A percentile compares a stretch with the other conserved stretches of the same genome.
Conservation (phyloP, 2,329 filamentous ascomycete species). For the Diaporthe velutina region DNA sequence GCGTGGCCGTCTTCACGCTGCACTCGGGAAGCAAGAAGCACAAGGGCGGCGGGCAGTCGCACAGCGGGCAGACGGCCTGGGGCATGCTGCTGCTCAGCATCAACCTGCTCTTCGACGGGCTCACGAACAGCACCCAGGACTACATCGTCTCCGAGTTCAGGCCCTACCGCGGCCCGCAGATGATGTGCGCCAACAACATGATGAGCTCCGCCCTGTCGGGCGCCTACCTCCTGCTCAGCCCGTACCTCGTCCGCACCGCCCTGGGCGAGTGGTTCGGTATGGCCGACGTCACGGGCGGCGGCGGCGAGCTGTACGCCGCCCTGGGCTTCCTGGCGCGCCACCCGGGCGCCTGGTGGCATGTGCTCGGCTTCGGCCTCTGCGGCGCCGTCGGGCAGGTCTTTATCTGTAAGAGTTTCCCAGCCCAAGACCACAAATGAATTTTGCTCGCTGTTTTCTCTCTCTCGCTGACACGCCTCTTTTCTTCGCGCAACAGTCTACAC, state of each 20-base stretch:
- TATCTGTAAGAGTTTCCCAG: slow-evolving; percentile 75
- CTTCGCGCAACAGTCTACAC: slow-evolving; percentile 77
- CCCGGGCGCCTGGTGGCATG: slow-evolving; percentile 86
- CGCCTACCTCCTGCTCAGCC: slow-evolving; percentile 81
- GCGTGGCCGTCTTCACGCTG: slow-evolving; percentile 95
- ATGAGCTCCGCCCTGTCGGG: slow-evolving; percentile 85
- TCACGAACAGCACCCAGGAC: slow-evolving; percentile 97
- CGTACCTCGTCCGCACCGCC: slow-evolving; percentile 80
- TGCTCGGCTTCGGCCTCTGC: slow-evolving; percentile 89
- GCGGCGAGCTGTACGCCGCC: slow-evolving; percentile 81
- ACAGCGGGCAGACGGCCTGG: slow-evolving; percentile 74
- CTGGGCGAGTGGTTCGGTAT: slow-evolving; percentile 76
- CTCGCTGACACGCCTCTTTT: background rate
- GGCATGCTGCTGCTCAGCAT: slow-evolving; percentile 87
- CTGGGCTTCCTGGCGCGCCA: slow-evolving; percentile 84
- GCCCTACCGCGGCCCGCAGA: slow-evolving; percentile 91
- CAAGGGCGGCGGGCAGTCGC: slow-evolving; percentile 44
- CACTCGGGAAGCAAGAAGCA: slow-evolving; percentile 72
- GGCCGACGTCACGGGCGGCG: slow-evolving; percentile 69
- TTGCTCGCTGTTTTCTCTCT: background rate
- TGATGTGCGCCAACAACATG: slow-evolving; percentile 99
- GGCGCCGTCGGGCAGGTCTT: slow-evolving; percentile 96
- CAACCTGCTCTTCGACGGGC: slow-evolving; percentile 94
- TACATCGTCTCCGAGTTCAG: slow-evolving; percentile 87
- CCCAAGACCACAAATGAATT: too few relatives aligned